phyloP scores from a whole-genome alignment of 257 asterid species.

The Solanum sparsipilum region DNA sequence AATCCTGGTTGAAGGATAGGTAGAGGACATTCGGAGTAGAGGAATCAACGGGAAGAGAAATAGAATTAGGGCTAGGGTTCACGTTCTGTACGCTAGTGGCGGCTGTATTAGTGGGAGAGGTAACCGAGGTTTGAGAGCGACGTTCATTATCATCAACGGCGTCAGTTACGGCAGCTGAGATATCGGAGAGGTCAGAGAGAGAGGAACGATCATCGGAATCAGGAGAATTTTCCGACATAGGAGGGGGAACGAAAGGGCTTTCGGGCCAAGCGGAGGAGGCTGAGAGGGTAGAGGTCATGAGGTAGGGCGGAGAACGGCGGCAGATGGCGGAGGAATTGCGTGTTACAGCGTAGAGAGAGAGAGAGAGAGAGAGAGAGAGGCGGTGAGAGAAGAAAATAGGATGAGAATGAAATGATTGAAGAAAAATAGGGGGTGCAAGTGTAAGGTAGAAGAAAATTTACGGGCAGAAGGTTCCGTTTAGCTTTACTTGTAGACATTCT shows the following conservation, averaged over 20 bases:
- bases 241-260: slow-evolving; percentile 4
- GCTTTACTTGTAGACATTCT: not conserved
- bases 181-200: not conserved
- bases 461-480: not conserved
- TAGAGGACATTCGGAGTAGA: slow-evolving; percentile 43
- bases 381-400: not conserved
- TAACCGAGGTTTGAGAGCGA: not conserved
- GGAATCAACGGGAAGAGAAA: slow-evolving; percentile 11
- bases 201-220: slow-evolving; percentile 1
- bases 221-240: not conserved
- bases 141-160: not conserved
- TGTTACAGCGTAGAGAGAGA: not conserved
- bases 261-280: not conserved
- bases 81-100: not conserved
- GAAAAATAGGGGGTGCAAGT: not conserved
- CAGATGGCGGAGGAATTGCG: not conserved
- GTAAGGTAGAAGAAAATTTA: not conserved
- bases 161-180: not conserved
- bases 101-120: not conserved
- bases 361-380: not conserved
- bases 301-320: not conserved
- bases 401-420: not conserved
- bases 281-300: slow-evolving; percentile 4
- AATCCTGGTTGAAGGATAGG: slow-evolving; percentile 85
- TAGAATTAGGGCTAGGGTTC: slow-evolving; percentile 10